Conservation (phyloP, 1,284 basidiomycete species). For the Marasmius tenuissimus region DNA sequence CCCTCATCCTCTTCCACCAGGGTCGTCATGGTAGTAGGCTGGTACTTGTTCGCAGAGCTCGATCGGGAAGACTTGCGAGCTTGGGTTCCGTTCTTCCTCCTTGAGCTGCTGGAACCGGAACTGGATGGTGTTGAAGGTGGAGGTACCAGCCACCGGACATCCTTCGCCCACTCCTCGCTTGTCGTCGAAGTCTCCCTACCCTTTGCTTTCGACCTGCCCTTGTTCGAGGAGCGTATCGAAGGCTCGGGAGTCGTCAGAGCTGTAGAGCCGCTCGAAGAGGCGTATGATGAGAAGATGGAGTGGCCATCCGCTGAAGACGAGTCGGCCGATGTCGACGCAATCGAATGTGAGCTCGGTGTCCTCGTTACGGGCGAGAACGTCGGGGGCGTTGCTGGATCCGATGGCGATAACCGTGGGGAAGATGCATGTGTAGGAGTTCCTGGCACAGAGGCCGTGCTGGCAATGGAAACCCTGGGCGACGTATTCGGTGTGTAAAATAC, state of each 20-base stretch:
- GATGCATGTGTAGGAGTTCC: background rate
- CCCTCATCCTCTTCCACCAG: background rate
- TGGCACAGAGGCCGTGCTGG: constrained; percentile 25
- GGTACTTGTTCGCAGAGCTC: background rate
- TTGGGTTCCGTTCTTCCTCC: background rate
- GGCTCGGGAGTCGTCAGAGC: constrained; percentile 26
- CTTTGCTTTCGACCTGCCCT: constrained; percentile 1
- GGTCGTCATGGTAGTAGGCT: background rate
- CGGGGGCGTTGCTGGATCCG: constrained; percentile 18
- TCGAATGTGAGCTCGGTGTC: constrained; percentile 15
- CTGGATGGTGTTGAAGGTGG: constrained; percentile 16
- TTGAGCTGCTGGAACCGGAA: background rate
- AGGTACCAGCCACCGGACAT: constrained; percentile 61
- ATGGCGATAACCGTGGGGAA: constrained; percentile 19
- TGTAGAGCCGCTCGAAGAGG: constrained; percentile 30
- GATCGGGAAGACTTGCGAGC: background rate
- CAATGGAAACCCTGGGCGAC: constrained; percentile 47
- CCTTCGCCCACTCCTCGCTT: constrained; percentile 61
- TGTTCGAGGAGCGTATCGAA: constrained; percentile 9
- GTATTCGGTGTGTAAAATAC: constrained; percentile 53
- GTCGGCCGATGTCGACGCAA: constrained; percentile 24
- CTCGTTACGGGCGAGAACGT: constrained; percentile 39
- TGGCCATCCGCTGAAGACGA: constrained; percentile 17
- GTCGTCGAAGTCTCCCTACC: constrained; percentile 22
- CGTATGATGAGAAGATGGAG: constrained; percentile 32